Percentiles rank a stretch among this genome's conserved stretches.
Conservation (phyloP, 257 asterid species). For the Jacaranda copaia region DNA sequence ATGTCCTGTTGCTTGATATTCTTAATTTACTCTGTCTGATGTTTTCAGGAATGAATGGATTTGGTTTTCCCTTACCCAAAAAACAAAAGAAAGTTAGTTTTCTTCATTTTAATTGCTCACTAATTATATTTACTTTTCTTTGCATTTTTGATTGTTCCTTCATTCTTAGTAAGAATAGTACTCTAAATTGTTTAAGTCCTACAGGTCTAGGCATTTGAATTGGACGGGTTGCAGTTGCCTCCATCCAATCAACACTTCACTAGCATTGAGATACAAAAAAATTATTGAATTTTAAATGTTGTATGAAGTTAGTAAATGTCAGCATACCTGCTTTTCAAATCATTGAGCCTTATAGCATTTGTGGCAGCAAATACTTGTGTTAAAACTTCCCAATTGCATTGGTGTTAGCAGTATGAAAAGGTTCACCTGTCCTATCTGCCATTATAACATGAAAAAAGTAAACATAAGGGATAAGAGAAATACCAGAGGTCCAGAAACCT, state of each 20-base stretch:
- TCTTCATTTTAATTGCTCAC: conserved; percentile 1
- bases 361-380: neutral
- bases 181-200: neutral
- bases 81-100: too few species aligned
- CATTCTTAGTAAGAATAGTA: neutral
- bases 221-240: conserved; percentile 2
- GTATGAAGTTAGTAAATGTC: neutral
- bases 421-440: neutral
- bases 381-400: neutral
- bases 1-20: neutral
- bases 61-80: neutral
- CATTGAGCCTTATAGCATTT: neutral
- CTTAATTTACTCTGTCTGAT: neutral
- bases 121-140: neutral
- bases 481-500: conserved; percentile 89
- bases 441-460: conserved; percentile 18
- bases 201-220: neutral
- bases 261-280: neutral
- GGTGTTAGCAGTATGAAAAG: neutral
- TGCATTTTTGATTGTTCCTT: neutral
- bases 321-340: neutral
- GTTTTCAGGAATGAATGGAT: neutral
- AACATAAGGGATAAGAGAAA: conserved; percentile 23
- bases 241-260: neutral
- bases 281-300: neutral